Conservation (phyloP, 73 alveolate genomes). For the Durusdinium trenchii region DNA sequence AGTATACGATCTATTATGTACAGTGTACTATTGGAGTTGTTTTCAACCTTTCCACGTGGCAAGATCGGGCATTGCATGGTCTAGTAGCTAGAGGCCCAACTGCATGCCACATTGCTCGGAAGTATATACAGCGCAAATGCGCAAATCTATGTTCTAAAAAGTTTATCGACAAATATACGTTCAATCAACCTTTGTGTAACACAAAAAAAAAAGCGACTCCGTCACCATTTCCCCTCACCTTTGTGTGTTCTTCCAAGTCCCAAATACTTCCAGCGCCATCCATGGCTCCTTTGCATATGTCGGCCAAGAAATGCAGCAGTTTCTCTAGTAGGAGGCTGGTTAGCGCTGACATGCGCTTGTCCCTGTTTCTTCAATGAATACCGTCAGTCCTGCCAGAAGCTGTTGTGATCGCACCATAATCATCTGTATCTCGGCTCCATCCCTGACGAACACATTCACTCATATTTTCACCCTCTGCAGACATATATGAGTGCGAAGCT, state of each 20-base stretch:
- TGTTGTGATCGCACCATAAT: slow-evolving; percentile 13
- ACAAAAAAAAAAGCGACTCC: too few relatives aligned
- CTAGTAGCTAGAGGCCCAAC: neutral
- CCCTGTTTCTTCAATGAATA: neutral
- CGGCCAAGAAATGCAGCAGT: neutral
- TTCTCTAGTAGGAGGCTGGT: too few relatives aligned
- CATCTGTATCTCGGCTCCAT: slow-evolving; percentile 60
- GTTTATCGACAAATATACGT: too few relatives aligned
- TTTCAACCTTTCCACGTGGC: neutral
- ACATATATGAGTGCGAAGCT: too few relatives aligned
- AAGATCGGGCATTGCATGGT: neutral
- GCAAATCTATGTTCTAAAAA: too few relatives aligned
- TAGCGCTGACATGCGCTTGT: too few relatives aligned
- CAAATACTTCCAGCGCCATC: slow-evolving; percentile 37
- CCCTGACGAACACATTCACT: neutral
- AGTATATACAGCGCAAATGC: too few relatives aligned
- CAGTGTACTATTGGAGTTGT: neutral
- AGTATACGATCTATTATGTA: neutral
- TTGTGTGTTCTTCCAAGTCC: slow-evolving; percentile 64
- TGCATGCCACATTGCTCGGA: neutral
- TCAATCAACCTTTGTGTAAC: too few relatives aligned
- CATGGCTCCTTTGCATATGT: slow-evolving; percentile 32
- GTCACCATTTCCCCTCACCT: slow-evolving; percentile 15
- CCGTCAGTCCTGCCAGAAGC: slow-evolving; percentile 12
- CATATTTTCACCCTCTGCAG: neutral